phyloP scores from a whole-genome alignment of 768 basidiomycete genomes.

The Royoungia palumana region DNA sequence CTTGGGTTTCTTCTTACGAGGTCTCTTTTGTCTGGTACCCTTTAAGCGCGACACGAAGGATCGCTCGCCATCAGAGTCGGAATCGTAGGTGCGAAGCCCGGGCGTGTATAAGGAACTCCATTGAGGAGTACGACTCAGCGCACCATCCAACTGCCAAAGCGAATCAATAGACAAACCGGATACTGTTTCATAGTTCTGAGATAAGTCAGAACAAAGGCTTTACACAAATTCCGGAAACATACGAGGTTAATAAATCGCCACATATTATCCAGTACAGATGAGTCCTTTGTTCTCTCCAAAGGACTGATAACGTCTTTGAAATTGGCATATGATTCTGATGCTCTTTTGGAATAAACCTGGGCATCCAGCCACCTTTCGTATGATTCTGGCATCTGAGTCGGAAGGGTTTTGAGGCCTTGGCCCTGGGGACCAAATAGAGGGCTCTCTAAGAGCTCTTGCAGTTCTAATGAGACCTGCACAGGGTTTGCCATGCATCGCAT shows the following conservation, averaged over 20 bases:
- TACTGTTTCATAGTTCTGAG: constrained; percentile 55
- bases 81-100: constrained; percentile 14
- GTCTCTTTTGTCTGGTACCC: constrained; percentile 16
- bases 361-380: constrained; percentile 71
- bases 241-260: constrained; percentile 66
- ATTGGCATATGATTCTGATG: constrained; percentile 46
- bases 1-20: constrained; percentile 27
- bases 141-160: constrained; percentile 60
- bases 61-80: constrained; percentile 29
- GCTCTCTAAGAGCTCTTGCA: constrained; percentile 61
- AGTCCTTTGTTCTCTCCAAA: constrained; percentile 51
- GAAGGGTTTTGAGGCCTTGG: constrained; percentile 47
- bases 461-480: constrained; percentile 56
- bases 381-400: constrained; percentile 53
- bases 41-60: constrained; percentile 5
- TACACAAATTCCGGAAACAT: constrained; percentile 16
- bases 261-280: constrained; percentile 51
- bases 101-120: constrained; percentile 49
- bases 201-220: constrained; percentile 5
- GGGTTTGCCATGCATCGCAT: background rate
- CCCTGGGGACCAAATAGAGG: constrained; percentile 58
- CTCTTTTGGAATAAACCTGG: constrained; percentile 56
- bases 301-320: constrained; percentile 60
- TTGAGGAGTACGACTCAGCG: constrained; percentile 50
- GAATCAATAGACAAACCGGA: constrained; percentile 56